Percentiles rank a stretch among this genome's conserved stretches.
Evolutionary conservation across 1,284 basidiomycete species (phyloP).

Genomic region (Ceratobasidium sp.): DNA sequence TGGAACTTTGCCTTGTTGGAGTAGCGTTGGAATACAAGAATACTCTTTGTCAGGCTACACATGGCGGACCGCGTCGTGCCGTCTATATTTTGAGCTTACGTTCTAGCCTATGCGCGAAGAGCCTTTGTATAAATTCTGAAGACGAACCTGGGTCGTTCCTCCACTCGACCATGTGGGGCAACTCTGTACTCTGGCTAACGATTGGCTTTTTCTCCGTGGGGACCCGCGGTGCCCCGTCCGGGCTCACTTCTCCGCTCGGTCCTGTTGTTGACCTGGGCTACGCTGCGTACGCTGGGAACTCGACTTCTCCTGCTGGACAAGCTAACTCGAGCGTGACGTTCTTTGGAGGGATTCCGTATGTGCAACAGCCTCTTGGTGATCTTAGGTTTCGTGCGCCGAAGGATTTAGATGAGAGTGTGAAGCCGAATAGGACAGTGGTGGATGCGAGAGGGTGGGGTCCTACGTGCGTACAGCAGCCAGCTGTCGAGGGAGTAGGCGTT

Average conservation of each 20-base stretch:
- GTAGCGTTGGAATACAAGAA: too few relatives aligned
- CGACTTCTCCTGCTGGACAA: conserved; percentile 39
- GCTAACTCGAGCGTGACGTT: conserved; percentile 66
- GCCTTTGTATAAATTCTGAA: too few relatives aligned
- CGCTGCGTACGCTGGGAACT: conserved; percentile 60
- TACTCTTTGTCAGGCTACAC: too few relatives aligned
- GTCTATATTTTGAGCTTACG: too few relatives aligned
- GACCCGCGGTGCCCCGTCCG: background rate
- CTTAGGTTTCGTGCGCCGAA: conserved; percentile 61
- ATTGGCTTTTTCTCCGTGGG: background rate
- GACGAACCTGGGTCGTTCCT: too few relatives aligned
- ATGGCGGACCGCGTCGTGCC: too few relatives aligned
- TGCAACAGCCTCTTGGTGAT: conserved; percentile 58
- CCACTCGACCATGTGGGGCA: background rate
- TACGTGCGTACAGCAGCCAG: conserved; percentile 41
- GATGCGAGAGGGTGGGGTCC: conserved; percentile 43
- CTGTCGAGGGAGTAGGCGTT: conserved; percentile 30
- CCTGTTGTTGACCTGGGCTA: conserved; percentile 52
- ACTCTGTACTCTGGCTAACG: background rate
- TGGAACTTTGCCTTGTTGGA: too few relatives aligned
- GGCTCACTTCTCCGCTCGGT: conserved; percentile 33
- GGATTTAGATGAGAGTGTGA: conserved; percentile 52
- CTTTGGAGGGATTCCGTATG: conserved; percentile 66
- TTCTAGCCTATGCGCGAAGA: too few relatives aligned
- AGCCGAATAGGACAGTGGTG: conserved; percentile 46